Base-by-base conservation (phyloP, 1,139 yeast genomes). In the Lodderomyces elongisporus region DNA sequence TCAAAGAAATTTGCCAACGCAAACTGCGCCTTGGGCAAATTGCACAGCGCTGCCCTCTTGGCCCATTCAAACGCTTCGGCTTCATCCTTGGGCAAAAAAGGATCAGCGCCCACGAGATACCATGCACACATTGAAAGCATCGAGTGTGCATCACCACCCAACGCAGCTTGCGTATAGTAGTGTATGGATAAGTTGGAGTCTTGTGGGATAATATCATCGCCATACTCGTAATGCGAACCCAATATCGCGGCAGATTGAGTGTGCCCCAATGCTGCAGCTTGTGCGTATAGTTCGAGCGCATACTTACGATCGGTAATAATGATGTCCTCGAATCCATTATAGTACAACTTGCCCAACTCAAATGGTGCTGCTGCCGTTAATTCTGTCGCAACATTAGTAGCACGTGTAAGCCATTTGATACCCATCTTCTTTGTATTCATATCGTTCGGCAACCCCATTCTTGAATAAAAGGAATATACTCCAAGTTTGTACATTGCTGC, bases 101-200 rank as follows among this genome's bases (percentile, higher is more conserved):
- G 89, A 27, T 84, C 91, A 27, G 85, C 81, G 1, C 98, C 98
- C 22, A 87, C 83, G 55, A 89, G 68, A 55, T 88, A 91, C 97
- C 97, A 91, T 2, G 96, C 96, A 57, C 96, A 88, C 69, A 91
- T 70, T 3, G 95, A 89, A 49, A 89, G 67, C 95, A 89, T 91
- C 12, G 95, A 82, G 34, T 75, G 79, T 2, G 95, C 76, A 56
- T 91, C 95, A 4, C 96, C 96, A 2, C 83, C 82, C 30, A 81
- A 58, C 0, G 97, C 96, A 0, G 95, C 95, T 46, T 84, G 80
- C 0, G 96, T 88, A 56, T 87, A 91, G 54, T 89, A 91, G 56
- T 91, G 96, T 32, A 91, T 85, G 1, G 95, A 82, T 35, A 91
- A 67, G 45, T 85, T 84, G 1, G 91, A 70, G 54, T 91, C 95